Conservation (phyloP, 768 basidiomycete species). For the Pisolithus microcarpus region DNA sequence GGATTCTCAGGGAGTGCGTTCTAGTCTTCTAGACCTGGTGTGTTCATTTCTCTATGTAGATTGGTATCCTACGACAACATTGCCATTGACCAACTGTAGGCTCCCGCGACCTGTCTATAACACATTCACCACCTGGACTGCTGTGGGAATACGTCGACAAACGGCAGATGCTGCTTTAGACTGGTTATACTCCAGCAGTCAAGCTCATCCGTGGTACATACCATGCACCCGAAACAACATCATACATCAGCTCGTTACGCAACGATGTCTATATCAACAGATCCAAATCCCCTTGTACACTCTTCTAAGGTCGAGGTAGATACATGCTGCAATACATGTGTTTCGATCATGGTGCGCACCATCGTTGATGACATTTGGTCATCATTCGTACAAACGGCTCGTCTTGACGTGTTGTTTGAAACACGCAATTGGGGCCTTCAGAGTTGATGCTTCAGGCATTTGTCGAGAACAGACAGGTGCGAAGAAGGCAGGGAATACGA, state of each 20-base stretch:
- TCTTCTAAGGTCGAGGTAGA: conserved; percentile 65
- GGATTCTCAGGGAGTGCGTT: too few relatives aligned
- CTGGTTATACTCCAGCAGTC: conserved; percentile 60
- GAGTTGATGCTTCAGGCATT: conserved; percentile 55
- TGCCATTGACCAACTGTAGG: neutral
- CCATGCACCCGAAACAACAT: conserved; percentile 65
- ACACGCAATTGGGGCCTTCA: conserved; percentile 80
- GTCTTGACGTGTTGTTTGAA: conserved; percentile 69
- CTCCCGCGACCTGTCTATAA: neutral
- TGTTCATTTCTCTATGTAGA: too few relatives aligned
- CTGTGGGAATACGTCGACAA: conserved; percentile 1
- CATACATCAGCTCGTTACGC: conserved; percentile 27
- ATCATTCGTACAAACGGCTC: conserved; percentile 8
- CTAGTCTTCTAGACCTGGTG: too few relatives aligned
- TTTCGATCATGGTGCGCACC: conserved; percentile 44
- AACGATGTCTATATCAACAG: conserved; percentile 47
- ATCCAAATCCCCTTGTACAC: conserved; percentile 64
- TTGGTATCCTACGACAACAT: too few relatives aligned
- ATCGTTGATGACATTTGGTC: conserved; percentile 45
- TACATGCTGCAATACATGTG: conserved; percentile 59
- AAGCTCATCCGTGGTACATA: conserved; percentile 95
- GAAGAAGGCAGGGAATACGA: conserved; percentile 7
- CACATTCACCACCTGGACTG: neutral
- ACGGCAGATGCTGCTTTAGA: conserved; percentile 10
- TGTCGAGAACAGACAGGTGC: conserved; percentile 42